These are phyloP conservation scores for Bipolaris cookei DNA, from an alignment of 2,329 filamentous ascomycete species.

Conservation along the genomic window DNA sequence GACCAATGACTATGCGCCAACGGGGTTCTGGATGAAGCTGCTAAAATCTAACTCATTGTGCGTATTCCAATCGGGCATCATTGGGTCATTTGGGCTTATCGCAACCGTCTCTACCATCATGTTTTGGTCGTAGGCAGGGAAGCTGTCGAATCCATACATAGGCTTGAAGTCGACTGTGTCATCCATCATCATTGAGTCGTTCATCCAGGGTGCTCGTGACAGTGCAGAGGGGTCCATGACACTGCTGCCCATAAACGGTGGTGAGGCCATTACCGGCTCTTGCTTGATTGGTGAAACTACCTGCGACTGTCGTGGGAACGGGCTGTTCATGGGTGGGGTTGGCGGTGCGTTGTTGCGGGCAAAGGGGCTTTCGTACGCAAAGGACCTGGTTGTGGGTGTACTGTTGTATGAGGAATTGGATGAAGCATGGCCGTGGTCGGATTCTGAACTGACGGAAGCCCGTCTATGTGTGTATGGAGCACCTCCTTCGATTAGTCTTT, in stretches of 20 bases:
- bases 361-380: slow-evolving; percentile 42
- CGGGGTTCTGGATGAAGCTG: slow-evolving; percentile 47
- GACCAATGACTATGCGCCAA: slow-evolving; percentile 39
- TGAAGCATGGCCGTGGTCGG: slow-evolving; percentile 59
- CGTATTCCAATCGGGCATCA: slow-evolving; percentile 47
- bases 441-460: slow-evolving; percentile 64
- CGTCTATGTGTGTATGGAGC: slow-evolving; percentile 59
- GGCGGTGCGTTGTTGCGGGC: slow-evolving; percentile 44
- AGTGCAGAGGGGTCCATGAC: slow-evolving; percentile 42
- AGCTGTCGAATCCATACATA: slow-evolving; percentile 43
- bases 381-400: slow-evolving; percentile 47
- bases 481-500: slow-evolving; percentile 61
- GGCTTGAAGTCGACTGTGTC: slow-evolving; percentile 47
- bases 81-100: slow-evolving; percentile 39
- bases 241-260: slow-evolving; percentile 39
- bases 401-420: slow-evolving; percentile 46
- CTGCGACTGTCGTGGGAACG: slow-evolving; percentile 46
- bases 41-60: slow-evolving; percentile 46
- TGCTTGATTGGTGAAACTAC: slow-evolving; percentile 40
- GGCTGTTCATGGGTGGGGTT: slow-evolving; percentile 49
- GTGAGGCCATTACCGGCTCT: slow-evolving; percentile 38
- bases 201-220: slow-evolving; percentile 39
- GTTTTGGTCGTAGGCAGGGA: slow-evolving; percentile 40
- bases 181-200: slow-evolving; percentile 48
- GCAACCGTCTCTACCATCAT: slow-evolving; percentile 45